Conservation (phyloP, 345 rosid species). For the Salix caprea region DNA sequence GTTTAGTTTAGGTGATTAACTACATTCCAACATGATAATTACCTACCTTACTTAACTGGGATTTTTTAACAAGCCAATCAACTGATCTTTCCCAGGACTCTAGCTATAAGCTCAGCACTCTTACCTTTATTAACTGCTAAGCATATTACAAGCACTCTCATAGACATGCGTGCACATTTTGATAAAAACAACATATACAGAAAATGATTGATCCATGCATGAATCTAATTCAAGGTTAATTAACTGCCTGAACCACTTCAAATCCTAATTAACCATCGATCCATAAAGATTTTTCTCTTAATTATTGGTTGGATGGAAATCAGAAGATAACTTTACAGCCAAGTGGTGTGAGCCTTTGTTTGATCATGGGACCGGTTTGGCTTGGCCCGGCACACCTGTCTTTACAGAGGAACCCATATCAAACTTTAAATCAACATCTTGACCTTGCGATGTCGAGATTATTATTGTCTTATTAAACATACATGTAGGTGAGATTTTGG, state of each 20-base stretch:
- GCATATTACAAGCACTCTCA: conserved; percentile 2
- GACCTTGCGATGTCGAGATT: background rate
- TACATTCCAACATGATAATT: background rate
- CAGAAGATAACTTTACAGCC: background rate
- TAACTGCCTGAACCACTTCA: background rate
- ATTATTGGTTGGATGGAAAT: background rate
- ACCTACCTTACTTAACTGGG: background rate
- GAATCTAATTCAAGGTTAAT: conserved; percentile 1
- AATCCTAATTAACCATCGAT: background rate
- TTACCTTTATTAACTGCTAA: background rate
- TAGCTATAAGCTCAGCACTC: background rate
- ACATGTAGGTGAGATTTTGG: conserved; percentile 5
- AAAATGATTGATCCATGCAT: background rate
- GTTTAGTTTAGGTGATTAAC: background rate
- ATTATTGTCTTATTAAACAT: background rate
- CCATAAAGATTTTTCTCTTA: background rate
- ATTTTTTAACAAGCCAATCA: background rate
- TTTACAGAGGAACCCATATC: conserved; percentile 11
- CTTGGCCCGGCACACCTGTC: conserved; percentile 1
- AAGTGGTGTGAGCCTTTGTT: background rate
- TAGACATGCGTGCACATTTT: conserved; percentile 20
- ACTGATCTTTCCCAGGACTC: background rate
- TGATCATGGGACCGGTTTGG: background rate
- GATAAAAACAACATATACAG: background rate
- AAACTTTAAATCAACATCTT: conserved; percentile 11